Conservation (phyloP, 1,284 basidiomycete species). For the Athelia sp. region DNA sequence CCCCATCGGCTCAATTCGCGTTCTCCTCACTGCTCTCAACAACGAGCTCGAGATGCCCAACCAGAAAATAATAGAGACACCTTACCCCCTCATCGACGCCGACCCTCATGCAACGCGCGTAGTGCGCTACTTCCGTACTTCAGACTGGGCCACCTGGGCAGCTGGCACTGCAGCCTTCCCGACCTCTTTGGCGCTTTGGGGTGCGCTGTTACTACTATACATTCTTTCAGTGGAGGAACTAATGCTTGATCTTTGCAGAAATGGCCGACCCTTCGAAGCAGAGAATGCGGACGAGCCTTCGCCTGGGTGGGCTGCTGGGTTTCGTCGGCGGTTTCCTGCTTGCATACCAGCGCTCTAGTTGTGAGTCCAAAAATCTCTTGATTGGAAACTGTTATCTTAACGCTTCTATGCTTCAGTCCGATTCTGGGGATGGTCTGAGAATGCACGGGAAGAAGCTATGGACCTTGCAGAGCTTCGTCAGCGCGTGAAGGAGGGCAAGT, state of each 20-base stretch:
- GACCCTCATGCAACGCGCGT: conserved; percentile 93
- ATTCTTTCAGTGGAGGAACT: not conserved
- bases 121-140: conserved; percentile 82
- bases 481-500: conserved; percentile 68
- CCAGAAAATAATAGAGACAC: conserved; percentile 59
- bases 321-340: conserved; percentile 88
- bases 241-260: conserved; percentile 27
- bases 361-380: conserved; percentile 49
- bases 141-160: conserved; percentile 87
- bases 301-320: conserved; percentile 54
- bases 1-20: conserved; percentile 1
- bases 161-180: conserved; percentile 80
- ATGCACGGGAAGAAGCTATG: conserved; percentile 73
- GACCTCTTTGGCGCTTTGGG: conserved; percentile 68
- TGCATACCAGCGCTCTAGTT: conserved; percentile 87
- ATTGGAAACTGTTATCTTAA: not conserved
- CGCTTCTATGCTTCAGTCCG: conserved; percentile 61
- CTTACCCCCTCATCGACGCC: conserved; percentile 83
- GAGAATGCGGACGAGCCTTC: conserved; percentile 34
- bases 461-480: conserved; percentile 77
- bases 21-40: conserved; percentile 7
- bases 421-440: conserved; percentile 97
- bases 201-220: conserved; percentile 37
- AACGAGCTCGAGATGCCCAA: conserved; percentile 49
- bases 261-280: conserved; percentile 39